Evolutionary conservation across 176 grass and related monocot species (phyloP), one percentile per base, ranked within the genome.

Genomic region (Ensete glaucum): DNA sequence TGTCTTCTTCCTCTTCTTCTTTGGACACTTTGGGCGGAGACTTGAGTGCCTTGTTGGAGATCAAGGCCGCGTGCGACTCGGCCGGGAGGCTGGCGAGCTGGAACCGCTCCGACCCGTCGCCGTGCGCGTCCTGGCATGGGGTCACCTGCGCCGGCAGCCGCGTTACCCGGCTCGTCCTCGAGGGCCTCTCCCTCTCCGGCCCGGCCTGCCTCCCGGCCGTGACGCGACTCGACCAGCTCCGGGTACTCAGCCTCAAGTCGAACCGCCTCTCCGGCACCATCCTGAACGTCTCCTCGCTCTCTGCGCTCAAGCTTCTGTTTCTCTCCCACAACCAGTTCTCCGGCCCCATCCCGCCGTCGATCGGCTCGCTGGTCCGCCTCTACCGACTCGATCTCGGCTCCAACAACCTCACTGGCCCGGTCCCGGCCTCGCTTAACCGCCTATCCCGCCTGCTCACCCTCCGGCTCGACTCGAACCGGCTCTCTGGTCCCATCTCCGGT

Each of bases 211-310:
- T 96, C 16, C 81, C 72, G 22, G 27, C 53, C 53, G 82, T 96
- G 1, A 52, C 85, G 15, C 52, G 69, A 9, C 75, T 92, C 16
- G 92, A 92, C 73, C 82, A 78, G 22, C 87, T 96, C 52, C 87
- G 87, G 72, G 87, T 96, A 65, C 79, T 96, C 27, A 96, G 92
- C 52, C 85, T 96, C 78, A 96, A 96, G 63, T 81, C 78, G 1
- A 96, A 96, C 85, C 53, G 4, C 0, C 49, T 96, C 58, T 76
- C 89, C 1, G 87, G 89, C 64, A 11, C 9, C 8, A 56, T 96
- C 63, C 92, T 89, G 5, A 89, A 96, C 85, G 83, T 96, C 17
- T 96, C 89, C 3, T 80, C 73, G 53, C 87, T 92, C 51, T 16
- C 71, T 0, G 87, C 84, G 21, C 81, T 96, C 53, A 96, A 96